Evolutionary conservation across 805 yeast species (phyloP), one percentile per base, ranked within the genome.

Genomic region (Hanseniaspora vineae): DNA sequence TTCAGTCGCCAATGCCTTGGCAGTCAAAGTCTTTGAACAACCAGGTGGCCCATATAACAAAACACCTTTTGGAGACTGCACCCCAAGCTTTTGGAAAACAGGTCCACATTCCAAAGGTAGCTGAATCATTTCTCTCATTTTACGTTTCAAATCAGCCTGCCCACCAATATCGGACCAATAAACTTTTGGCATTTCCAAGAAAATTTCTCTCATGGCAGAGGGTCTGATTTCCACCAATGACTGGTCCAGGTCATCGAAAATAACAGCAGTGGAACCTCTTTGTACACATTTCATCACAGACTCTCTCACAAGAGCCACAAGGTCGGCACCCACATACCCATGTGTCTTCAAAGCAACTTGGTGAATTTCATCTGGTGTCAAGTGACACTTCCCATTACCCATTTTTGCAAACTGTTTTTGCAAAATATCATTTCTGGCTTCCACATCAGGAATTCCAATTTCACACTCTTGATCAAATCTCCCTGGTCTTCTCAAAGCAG

Each of bases 1-100:
- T 65, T 90, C 98, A 0, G 96, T 84, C 0, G 97, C 97, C 31
- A 90, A 67, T 0, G 97, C 97, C 59, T 90, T 90, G 1, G 97
- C 97, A 0, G 95, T 86, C 51, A 90, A 66, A 0, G 98, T 90
- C 58, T 90, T 90, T 11, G 97, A 89, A 67, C 97, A 90, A 14
- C 98, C 98, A 0, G 98, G 97, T 1, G 99, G 99, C 0, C 99
- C 99, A 63, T 92, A 92, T 18, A 92, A 69, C 44, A 92, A 65
- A 1, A 92, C 83, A 35, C 99, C 99, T 54, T 86, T 84, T 2
- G 99, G 99, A 0, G 97, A 88, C 42, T 76, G 70, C 3, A 92
- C 81, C 0, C 97, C 97, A 13, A 92, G 69, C 40, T 75, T 69
- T 17, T 70, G 69, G 61, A 92, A 92, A 0, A 95, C 73, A 0